These are phyloP conservation scores for Neurospora pannonica DNA, from an alignment of 495 filamentous ascomycete genomes.

Conservation along the genomic window DNA sequence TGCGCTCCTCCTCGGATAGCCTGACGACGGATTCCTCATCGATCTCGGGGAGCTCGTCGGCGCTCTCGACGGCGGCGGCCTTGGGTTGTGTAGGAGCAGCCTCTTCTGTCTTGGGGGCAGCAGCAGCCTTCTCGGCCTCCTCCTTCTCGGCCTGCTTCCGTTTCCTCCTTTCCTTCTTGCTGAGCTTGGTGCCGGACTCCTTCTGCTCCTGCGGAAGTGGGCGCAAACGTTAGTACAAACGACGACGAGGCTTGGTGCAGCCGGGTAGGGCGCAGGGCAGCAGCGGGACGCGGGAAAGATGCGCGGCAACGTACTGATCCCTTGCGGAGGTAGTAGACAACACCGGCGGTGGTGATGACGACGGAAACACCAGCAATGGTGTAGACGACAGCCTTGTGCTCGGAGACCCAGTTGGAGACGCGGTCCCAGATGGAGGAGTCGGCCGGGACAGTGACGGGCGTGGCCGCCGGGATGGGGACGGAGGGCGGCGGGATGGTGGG, in stretches of 20 bases:
- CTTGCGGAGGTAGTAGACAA: slow-evolving; percentile 72
- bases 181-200: slow-evolving; percentile 28
- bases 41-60: slow-evolving; percentile 78
- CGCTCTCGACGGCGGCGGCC: slow-evolving; percentile 48
- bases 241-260: neutral
- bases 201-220: slow-evolving; percentile 14
- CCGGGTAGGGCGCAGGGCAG: neutral
- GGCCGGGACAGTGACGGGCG: slow-evolving; percentile 29
- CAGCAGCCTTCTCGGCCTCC: slow-evolving; percentile 30
- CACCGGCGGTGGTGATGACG: slow-evolving; percentile 80
- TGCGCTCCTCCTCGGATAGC: slow-evolving; percentile 64
- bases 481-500: slow-evolving; percentile 31
- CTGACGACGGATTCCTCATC: slow-evolving; percentile 63
- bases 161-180: slow-evolving; percentile 52
- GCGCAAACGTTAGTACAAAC: neutral
- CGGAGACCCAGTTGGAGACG: slow-evolving; percentile 82
- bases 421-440: slow-evolving; percentile 75
- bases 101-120: slow-evolving; percentile 4
- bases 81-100: slow-evolving; percentile 25
- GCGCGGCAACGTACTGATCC: slow-evolving; percentile 28
- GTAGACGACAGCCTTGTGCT: slow-evolving; percentile 91
- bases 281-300: neutral
- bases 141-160: slow-evolving; percentile 64
- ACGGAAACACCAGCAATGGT: slow-evolving; percentile 91
- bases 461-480: slow-evolving; percentile 27